Conservation (phyloP, 2,329 filamentous ascomycete species). For the Coniochaeta ligniaria region DNA sequence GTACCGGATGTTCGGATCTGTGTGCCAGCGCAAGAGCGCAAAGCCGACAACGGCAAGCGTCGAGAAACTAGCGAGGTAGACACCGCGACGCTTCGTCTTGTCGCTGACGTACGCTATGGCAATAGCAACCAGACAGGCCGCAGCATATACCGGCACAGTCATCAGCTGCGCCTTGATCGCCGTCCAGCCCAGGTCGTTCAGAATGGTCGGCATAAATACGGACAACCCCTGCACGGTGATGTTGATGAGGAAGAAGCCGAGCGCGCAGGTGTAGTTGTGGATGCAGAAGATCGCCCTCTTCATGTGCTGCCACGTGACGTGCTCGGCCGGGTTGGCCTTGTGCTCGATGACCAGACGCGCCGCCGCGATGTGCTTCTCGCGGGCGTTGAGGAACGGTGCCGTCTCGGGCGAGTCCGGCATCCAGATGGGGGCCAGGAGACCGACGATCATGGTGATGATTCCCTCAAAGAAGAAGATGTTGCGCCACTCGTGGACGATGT, state of each 20-base stretch:
- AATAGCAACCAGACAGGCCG: slow-evolving; percentile 31
- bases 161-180: slow-evolving; percentile 32
- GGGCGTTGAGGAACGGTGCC: slow-evolving; percentile 41
- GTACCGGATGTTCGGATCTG: slow-evolving; percentile 35
- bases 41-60: slow-evolving; percentile 42
- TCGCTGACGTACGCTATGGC: slow-evolving; percentile 30
- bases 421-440: slow-evolving; percentile 38
- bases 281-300: slow-evolving; percentile 45
- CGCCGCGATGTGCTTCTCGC: slow-evolving; percentile 46
- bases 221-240: slow-evolving; percentile 49
- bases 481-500: slow-evolving; percentile 42
- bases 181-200: slow-evolving; percentile 33
- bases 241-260: slow-evolving; percentile 53
- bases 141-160: slow-evolving; percentile 36
- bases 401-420: slow-evolving; percentile 42
- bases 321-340: slow-evolving; percentile 34
- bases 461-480: slow-evolving; percentile 61
- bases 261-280: slow-evolving; percentile 51
- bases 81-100: slow-evolving; percentile 32
- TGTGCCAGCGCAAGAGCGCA: slow-evolving; percentile 39
- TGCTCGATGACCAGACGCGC: slow-evolving; percentile 44
- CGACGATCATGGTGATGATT: slow-evolving; percentile 42
- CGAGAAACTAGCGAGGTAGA: slow-evolving; percentile 31
- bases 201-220: slow-evolving; percentile 41
- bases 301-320: slow-evolving; percentile 39